Evolutionary conservation across 345 rosid species (phyloP).

Genomic region (Euphorbia lathyris): DNA sequence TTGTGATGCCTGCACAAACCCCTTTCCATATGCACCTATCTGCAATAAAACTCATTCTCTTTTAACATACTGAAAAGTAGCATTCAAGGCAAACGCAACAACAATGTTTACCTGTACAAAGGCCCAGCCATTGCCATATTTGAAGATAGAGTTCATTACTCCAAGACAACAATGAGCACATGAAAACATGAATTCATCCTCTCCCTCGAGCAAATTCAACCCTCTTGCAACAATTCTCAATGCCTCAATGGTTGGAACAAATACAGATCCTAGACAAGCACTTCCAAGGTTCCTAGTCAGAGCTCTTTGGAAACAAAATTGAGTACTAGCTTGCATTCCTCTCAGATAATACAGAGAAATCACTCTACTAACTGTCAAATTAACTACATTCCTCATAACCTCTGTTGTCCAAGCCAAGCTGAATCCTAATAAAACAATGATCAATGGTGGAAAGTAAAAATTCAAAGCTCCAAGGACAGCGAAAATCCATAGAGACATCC

Average conservation of each 20-base stretch:
- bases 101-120: slow-evolving; percentile 78
- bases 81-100: neutral
- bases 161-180: slow-evolving; percentile 96
- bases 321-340: slow-evolving; percentile 86
- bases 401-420: slow-evolving; percentile 87
- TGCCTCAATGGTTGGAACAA: slow-evolving; percentile 89
- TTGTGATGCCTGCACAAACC: slow-evolving; percentile 86
- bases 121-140: slow-evolving; percentile 94
- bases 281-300: slow-evolving; percentile 78
- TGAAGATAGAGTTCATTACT: slow-evolving; percentile 73
- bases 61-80: too few species aligned
- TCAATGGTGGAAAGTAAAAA: slow-evolving; percentile 51
- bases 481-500: slow-evolving; percentile 97
- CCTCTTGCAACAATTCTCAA: slow-evolving; percentile 79
- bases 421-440: slow-evolving; percentile 46
- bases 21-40: slow-evolving; percentile 94
- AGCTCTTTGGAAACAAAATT: slow-evolving; percentile 89
- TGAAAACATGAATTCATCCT: slow-evolving; percentile 97
- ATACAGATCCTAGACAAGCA: slow-evolving; percentile 90
- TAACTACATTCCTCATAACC: slow-evolving; percentile 92
- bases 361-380: slow-evolving; percentile 74
- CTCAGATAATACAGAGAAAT: slow-evolving; percentile 74
- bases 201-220: slow-evolving; percentile 87
- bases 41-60: too few species aligned
- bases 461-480: slow-evolving; percentile 88